Conservation (phyloP, 2,329 filamentous ascomycete species). For the Aspergillus quadrilineatus region DNA sequence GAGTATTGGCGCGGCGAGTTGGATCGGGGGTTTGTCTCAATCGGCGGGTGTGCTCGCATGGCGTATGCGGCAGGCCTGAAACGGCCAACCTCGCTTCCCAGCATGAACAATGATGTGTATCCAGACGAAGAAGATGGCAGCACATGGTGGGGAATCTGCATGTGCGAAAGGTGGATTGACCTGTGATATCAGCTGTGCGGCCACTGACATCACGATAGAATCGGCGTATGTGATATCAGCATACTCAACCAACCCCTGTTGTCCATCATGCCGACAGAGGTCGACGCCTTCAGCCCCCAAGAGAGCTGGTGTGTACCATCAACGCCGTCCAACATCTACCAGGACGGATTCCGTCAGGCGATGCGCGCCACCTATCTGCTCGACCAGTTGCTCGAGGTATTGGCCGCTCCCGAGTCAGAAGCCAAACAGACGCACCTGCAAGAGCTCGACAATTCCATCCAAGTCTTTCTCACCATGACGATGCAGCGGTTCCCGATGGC, state of each 20-base stretch:
- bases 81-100: background rate
- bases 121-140: conserved; percentile 24
- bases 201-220: background rate
- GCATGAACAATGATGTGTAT: background rate
- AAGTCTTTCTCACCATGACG: background rate
- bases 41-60: conserved; percentile 27
- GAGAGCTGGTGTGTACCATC: background rate
- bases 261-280: background rate
- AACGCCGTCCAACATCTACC: background rate
- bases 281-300: background rate
- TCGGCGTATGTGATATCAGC: background rate
- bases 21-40: conserved; percentile 25
- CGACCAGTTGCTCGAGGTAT: background rate
- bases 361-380: background rate
- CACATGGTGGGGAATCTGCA: conserved; percentile 33
- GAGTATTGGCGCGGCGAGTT: conserved; percentile 26
- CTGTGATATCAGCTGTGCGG: no score
- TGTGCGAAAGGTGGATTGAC: conserved; percentile 28
- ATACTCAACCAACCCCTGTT: background rate
- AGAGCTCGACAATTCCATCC: background rate
- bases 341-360: background rate
- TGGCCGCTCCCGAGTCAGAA: background rate
- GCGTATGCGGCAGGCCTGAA: conserved; percentile 25
- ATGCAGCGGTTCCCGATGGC: background rate
- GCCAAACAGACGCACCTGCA: background rate